Evolutionary conservation across 2,329 filamentous ascomycete species (phyloP).

Genomic region (Lachnellula arida): DNA sequence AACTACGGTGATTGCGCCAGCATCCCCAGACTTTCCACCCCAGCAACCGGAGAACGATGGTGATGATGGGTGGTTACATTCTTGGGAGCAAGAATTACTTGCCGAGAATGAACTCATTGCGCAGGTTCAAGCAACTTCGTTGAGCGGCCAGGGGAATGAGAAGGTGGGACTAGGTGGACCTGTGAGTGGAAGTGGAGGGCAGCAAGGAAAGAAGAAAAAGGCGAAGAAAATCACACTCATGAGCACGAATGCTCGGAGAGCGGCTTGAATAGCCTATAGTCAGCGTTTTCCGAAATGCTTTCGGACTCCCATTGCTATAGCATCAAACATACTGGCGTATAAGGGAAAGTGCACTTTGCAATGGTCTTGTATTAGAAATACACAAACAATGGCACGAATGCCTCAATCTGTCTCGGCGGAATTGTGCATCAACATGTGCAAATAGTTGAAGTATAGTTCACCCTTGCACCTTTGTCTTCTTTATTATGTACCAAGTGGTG

Average conservation of each 20-base stretch:
- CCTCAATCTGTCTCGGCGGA: no score
- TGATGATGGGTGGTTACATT: conserved; percentile 84
- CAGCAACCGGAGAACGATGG: conserved; percentile 25
- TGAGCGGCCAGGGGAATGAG: conserved; percentile 25
- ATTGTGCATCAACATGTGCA: no score
- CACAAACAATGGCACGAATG: background rate
- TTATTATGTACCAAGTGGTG: no score
- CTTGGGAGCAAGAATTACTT: conserved; percentile 72
- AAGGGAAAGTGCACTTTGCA: background rate
- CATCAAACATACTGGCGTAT: background rate
- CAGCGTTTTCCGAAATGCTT: background rate
- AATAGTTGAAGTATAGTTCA: no score
- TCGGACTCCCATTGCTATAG: background rate
- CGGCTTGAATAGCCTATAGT: conserved; percentile 28
- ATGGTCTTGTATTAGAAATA: background rate
- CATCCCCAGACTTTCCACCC: conserved; percentile 50
- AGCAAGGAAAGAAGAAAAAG: conserved; percentile 59
- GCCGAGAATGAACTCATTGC: conserved; percentile 55
- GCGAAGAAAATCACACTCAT: conserved; percentile 69
- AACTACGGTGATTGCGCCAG: conserved; percentile 61
- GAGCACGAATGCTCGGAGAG: conserved; percentile 50
- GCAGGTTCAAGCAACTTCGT: conserved; percentile 53
- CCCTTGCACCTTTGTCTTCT: no score
- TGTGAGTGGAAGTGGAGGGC: conserved; percentile 6
- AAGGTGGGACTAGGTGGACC: conserved; percentile 1